A percentile compares a stretch with the other conserved stretches of the same genome.
These are phyloP conservation scores for Magnusiomyces paraingens DNA, from an alignment of 1,139 yeast genomes.

Conservation along the genomic window DNA sequence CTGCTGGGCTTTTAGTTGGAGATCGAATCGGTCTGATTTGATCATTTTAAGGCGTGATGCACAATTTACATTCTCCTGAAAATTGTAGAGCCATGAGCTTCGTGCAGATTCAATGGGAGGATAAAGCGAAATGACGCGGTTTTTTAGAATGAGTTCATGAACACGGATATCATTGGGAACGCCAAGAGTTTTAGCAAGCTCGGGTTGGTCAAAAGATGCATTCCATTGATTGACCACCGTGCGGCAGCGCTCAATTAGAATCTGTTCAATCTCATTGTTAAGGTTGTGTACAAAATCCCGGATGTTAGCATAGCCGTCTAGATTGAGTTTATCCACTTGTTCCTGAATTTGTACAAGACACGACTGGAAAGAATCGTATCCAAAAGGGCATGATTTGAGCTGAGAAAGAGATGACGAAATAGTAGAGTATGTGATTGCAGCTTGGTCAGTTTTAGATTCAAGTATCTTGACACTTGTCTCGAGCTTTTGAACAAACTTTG, in stretches of 20 bases:
- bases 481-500: conserved; percentile 38
- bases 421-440: conserved; percentile 22
- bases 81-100: conserved; percentile 26
- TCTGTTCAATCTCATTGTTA: conserved; percentile 37
- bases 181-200: conserved; percentile 15
- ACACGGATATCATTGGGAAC: conserved; percentile 15
- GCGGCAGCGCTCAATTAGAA: conserved; percentile 36
- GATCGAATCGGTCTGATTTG: conserved; percentile 30
- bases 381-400: conserved; percentile 33
- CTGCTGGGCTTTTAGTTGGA: conserved; percentile 18
- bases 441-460: conserved; percentile 32
- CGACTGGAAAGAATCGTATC: conserved; percentile 20
- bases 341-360: conserved; percentile 37
- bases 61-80: conserved; percentile 29
- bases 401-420: conserved; percentile 25
- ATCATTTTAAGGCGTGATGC: conserved; percentile 12
- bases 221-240: conserved; percentile 27
- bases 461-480: conserved; percentile 38
- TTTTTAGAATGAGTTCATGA: conserved; percentile 41
- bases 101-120: conserved; percentile 40
- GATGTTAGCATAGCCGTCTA: conserved; percentile 40
- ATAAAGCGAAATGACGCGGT: conserved; percentile 39
- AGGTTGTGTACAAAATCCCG: conserved; percentile 37
- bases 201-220: conserved; percentile 20
- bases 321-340: conserved; percentile 38